Percentiles rank a stretch among this genome's conserved stretches.
These are phyloP conservation scores for Physcia stellaris DNA, from an alignment of 495 filamentous ascomycete species.

Conservation along the genomic window DNA sequence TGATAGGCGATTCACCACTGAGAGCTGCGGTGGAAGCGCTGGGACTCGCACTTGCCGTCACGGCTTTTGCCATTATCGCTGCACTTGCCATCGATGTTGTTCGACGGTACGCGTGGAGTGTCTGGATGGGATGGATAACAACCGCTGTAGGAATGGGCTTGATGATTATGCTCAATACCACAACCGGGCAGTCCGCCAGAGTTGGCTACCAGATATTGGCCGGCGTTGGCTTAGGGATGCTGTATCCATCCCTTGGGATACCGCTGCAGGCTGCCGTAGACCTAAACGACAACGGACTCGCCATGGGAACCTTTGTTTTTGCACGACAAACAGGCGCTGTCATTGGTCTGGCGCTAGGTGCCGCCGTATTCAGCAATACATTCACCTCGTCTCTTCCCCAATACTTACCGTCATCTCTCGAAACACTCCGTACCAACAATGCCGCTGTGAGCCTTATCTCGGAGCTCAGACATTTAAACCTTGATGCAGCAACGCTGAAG, in stretches of 20 bases:
- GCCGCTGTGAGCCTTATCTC: no score
- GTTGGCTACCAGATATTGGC: conserved; percentile 26
- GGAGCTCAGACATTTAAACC: no score
- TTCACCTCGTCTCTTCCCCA: no score
- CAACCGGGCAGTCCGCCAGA: conserved; percentile 21
- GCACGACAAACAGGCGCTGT: not conserved
- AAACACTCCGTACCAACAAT: no score
- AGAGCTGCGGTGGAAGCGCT: conserved; percentile 26
- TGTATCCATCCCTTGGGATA: conserved; percentile 26
- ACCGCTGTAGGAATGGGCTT: conserved; percentile 34
- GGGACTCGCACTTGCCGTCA: conserved; percentile 36
- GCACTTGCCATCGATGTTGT: conserved; percentile 30
- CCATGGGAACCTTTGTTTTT: not conserved
- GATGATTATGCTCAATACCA: conserved; percentile 27
- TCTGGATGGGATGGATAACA: conserved; percentile 39
- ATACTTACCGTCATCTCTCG: no score
- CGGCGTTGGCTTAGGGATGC: conserved; percentile 29
- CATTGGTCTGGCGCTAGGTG: not conserved
- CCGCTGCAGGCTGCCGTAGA: conserved; percentile 22
- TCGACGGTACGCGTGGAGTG: conserved; percentile 34
- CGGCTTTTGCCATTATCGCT: conserved; percentile 21
- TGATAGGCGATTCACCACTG: conserved; percentile 34
- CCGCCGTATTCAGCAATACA: not conserved
- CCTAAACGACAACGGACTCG: not conserved
- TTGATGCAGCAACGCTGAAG: no score